phyloP scores from a whole-genome alignment of 2,329 filamentous ascomycete genomes.

The Neonectria neomacrospora region DNA sequence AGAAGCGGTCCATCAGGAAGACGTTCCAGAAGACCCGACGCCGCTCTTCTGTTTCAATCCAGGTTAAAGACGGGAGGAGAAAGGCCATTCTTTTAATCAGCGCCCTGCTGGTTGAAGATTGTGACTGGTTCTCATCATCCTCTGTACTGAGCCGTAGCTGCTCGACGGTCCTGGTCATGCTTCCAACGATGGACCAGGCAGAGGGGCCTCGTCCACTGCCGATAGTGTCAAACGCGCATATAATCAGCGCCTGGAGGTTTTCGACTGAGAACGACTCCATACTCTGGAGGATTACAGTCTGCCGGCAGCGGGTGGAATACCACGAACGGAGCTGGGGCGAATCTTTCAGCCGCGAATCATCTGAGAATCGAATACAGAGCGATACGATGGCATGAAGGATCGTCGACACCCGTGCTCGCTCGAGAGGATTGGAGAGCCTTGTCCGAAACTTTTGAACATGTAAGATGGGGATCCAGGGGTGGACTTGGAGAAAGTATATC shows the following conservation, averaged over 20 bases:
- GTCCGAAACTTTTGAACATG: conserved; percentile 43
- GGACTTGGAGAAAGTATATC: conserved; percentile 50
- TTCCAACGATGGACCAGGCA: conserved; percentile 53
- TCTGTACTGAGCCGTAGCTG: conserved; percentile 52
- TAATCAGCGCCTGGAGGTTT: conserved; percentile 49
- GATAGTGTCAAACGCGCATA: conserved; percentile 52
- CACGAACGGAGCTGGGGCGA: conserved; percentile 20
- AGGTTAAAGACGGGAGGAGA: conserved; percentile 45
- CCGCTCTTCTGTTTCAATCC: conserved; percentile 53
- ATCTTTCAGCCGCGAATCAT: conserved; percentile 43
- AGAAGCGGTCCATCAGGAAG: conserved; percentile 55
- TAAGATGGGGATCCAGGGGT: conserved; percentile 52
- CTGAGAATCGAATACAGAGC: conserved; percentile 43
- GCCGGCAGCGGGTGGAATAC: conserved; percentile 45
- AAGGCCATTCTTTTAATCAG: conserved; percentile 49
- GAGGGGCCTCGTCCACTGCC: conserved; percentile 48
- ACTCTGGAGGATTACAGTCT: conserved; percentile 47
- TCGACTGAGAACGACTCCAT: conserved; percentile 51
- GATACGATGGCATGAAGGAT: conserved; percentile 52
- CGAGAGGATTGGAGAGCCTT: conserved; percentile 16
- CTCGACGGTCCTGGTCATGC: conserved; percentile 53
- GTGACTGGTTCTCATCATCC: conserved; percentile 42
- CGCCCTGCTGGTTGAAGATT: conserved; percentile 35
- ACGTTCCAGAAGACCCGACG: conserved; percentile 56
- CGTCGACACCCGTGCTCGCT: conserved; percentile 39